Conservation (phyloP, 73 alveolate species). For the Paramecium caudatum region DNA sequence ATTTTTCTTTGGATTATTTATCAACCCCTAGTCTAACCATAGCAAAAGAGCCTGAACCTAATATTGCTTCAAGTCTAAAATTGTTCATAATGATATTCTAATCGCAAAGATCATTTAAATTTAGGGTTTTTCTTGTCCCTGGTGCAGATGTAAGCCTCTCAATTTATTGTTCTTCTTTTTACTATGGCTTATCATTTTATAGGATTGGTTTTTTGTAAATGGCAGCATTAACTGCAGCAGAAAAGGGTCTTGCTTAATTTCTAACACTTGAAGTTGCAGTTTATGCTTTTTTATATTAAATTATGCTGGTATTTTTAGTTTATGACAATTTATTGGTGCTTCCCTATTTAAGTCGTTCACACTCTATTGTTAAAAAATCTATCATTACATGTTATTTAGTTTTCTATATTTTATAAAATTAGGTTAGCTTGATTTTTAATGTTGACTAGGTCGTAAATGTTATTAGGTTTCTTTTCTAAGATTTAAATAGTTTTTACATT, state of each 20-base stretch:
- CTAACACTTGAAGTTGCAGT: no score
- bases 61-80: constrained; percentile 72
- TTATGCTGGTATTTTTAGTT: no score
- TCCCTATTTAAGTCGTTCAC: background rate
- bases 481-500: background rate
- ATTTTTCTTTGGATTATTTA: constrained; percentile 82
- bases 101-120: constrained; percentile 1
- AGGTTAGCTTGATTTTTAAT: constrained; percentile 36
- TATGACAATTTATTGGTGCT: background rate
- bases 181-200: background rate
- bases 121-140: constrained; percentile 7
- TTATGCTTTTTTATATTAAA: no score
- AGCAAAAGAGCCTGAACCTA: constrained; percentile 97
- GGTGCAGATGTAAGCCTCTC: background rate
- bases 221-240: background rate
- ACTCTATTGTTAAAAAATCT: background rate
- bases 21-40: constrained; percentile 87
- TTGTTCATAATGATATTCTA: constrained; percentile 55
- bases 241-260: background rate
- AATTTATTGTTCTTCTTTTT: constrained; percentile 7
- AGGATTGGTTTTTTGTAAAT: background rate
- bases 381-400: constrained; percentile 9
- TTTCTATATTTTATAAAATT: constrained; percentile 46
- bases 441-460: background rate
- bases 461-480: constrained; percentile 2